Base-by-base conservation (phyloP, 2,329 filamentous ascomycete species). In the Aspergillus unguis region DNA sequence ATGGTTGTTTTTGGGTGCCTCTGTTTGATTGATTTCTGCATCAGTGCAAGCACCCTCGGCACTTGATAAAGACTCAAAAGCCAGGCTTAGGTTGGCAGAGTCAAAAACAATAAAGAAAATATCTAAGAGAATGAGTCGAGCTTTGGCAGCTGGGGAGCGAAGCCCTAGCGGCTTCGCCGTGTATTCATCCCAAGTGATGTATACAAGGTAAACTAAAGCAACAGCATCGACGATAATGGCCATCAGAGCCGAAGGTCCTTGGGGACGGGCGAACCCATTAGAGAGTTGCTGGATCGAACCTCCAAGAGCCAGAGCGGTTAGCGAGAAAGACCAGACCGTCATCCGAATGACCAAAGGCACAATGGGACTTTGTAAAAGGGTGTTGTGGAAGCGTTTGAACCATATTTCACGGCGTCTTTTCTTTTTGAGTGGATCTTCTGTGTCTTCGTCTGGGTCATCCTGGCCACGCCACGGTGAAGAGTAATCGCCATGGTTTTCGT, bases 61-160 rank as follows among this genome's bases (percentile, higher is more conserved):
- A 61, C 86, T 82, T 5, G 79, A 86, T 49, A 96, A 76, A 6
- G 90, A 87, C 67, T 90, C 88, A 68, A 96, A 96, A 1, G 92
- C 92, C 58, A 99, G 77, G 37, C 90, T 88, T 27, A 95, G 82
- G 73, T 96, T 97, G 47, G 92, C 91, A 3, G 92, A 91, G 71
- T 96, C 92, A 75, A 99, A 96, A 38, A 97, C 92, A 65, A 99
- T 96, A 69, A 99, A 99, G 65, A 96, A 86, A 3, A 99, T 80
- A 72, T 99, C 94, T 52, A 96, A 82, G 50, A 99, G 83, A 55
- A 97, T 88, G 45, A 99, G 83, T 10, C 88, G 85, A 59, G 95
- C 88, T 70, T 99, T 99, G 44, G 90, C 87, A 52, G 85, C 85
- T 7, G 90, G 85, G 5, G 85, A 86, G 40, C 95, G 87, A 55